Evolutionary conservation across 768 basidiomycete species (phyloP).

Genomic region (Pleurotus giganteus): DNA sequence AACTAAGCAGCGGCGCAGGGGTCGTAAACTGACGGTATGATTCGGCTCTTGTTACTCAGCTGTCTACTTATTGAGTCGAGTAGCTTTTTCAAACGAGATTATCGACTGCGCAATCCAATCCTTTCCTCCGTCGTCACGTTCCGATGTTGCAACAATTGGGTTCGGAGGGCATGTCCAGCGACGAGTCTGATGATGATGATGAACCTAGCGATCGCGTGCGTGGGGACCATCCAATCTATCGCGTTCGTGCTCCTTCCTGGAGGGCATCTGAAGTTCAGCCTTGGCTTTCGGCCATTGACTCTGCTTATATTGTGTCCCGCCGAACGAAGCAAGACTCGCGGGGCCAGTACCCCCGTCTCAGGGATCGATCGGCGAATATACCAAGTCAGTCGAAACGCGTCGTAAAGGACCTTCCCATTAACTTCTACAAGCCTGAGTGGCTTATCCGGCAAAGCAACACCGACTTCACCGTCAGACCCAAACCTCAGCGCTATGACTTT

Average conservation of each 20-base stretch:
- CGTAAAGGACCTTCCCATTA: too few species aligned
- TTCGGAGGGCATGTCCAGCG: constrained; percentile 23
- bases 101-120: constrained; percentile 2
- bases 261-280: constrained; percentile 12
- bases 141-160: constrained; percentile 19
- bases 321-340: background rate
- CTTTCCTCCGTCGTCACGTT: constrained; percentile 12
- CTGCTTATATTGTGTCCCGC: constrained; percentile 12
- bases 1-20: background rate
- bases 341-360: constrained; percentile 13
- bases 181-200: constrained; percentile 18
- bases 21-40: background rate
- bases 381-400: too few species aligned
- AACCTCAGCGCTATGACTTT: too few species aligned
- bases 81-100: constrained; percentile 10
- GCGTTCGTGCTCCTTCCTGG: constrained; percentile 15
- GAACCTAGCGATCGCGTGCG: background rate
- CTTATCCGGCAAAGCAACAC: too few species aligned
- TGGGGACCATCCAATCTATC: constrained; percentile 1
- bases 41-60: too few species aligned
- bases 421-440: too few species aligned
- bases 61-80: background rate
- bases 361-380: too few species aligned
- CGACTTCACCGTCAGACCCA: too few species aligned
- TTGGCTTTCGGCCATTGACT: constrained; percentile 19